Evolutionary conservation across 2,329 filamentous ascomycete species (phyloP).

Genomic region (Calonectria pseudoreteaudii): DNA sequence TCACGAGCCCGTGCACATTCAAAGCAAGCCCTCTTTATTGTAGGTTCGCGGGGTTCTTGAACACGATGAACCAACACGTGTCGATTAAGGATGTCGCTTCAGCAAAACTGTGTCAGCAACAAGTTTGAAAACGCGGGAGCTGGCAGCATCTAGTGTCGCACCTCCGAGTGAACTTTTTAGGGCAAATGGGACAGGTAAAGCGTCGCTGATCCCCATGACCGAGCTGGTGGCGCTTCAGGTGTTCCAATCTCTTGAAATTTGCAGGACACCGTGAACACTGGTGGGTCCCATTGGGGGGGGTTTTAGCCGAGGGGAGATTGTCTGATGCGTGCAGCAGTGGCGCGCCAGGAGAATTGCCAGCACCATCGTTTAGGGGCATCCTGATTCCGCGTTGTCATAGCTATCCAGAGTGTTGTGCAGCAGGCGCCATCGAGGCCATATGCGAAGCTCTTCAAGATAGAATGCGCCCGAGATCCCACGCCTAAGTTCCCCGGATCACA

Average conservation of each 20-base stretch:
- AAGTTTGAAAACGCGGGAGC: not conserved
- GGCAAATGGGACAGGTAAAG: constrained; percentile 31
- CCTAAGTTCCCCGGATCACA: not conserved
- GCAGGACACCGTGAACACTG: constrained; percentile 24
- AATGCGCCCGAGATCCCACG: not conserved
- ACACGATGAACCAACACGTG: constrained; percentile 9
- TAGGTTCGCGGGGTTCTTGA: not conserved
- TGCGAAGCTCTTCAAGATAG: not conserved
- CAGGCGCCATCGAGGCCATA: not conserved
- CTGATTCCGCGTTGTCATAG: not conserved
- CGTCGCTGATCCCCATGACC: constrained; percentile 21
- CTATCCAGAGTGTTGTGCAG: not conserved
- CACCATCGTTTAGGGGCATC: constrained; percentile 1
- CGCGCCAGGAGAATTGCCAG: not conserved
- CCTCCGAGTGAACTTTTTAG: constrained; percentile 36
- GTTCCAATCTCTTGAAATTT: constrained; percentile 36
- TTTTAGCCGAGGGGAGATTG: not conserved
- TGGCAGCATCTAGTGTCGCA: not conserved
- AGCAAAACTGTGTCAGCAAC: not conserved
- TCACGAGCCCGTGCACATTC: constrained; percentile 31
- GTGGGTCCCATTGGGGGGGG: not conserved
- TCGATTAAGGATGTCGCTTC: constrained; percentile 18
- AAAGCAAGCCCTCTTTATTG: constrained; percentile 25
- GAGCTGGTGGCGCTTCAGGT: constrained; percentile 35
- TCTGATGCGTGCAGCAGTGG: not conserved